Conservation (phyloP, 495 filamentous ascomycete species). For the Neurospora intermedia region DNA sequence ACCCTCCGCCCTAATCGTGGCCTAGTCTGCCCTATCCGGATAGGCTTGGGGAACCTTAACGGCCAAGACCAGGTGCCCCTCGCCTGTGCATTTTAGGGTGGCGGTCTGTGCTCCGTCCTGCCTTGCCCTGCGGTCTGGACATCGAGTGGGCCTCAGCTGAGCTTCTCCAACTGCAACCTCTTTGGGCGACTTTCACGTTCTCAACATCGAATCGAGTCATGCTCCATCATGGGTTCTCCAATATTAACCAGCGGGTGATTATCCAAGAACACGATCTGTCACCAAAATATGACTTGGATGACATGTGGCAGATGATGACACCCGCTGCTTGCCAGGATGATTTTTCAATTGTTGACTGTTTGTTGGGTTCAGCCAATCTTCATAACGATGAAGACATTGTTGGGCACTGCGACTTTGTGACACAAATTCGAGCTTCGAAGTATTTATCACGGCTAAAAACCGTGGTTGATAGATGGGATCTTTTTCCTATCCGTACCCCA, state of each 20-base stretch:
- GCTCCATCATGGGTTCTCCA: not conserved
- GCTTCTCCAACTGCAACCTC: not conserved
- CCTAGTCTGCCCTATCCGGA: not conserved
- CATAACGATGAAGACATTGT: not conserved
- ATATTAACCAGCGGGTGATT: not conserved
- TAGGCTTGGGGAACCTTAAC: not conserved
- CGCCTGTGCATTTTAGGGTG: not conserved
- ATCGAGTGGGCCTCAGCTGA: not conserved
- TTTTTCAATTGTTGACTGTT: not conserved
- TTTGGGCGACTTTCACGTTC: not conserved
- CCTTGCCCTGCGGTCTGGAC: not conserved
- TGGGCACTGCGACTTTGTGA: not conserved
- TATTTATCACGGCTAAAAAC: not conserved
- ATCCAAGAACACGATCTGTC: not conserved
- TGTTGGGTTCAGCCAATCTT: not conserved
- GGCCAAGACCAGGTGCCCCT: not conserved
- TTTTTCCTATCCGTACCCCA: not conserved
- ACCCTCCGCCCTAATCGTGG: not conserved
- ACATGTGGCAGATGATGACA: not conserved
- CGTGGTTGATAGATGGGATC: not conserved
- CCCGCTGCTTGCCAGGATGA: not conserved
- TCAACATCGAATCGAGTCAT: not conserved
- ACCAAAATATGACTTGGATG: not conserved
- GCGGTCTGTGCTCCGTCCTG: not conserved
- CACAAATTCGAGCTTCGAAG: not conserved